A percentile compares a stretch with the other conserved stretches of the same genome.
Evolutionary conservation across 75 land plant species (phyloP).

Genomic region (Chamaecyparis obtusa): DNA sequence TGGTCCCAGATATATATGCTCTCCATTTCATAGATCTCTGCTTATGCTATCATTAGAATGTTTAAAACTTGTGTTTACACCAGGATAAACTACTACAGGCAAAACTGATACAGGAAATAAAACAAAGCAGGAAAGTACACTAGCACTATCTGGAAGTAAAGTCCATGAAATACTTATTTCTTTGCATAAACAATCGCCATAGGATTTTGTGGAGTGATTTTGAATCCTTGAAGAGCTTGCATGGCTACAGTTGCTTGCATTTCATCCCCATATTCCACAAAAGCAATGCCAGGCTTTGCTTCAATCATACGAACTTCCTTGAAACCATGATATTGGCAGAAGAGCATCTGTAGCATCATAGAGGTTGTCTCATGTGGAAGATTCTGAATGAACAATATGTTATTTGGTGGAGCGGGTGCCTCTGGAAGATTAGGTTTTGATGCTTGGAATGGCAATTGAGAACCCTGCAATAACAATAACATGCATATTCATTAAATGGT

Average conservation of each 20-base stretch:
- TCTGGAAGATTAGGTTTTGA: conserved; percentile 62
- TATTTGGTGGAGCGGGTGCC: conserved; percentile 89
- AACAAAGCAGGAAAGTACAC: not conserved
- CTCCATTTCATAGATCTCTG: not conserved
- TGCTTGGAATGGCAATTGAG: conserved; percentile 50
- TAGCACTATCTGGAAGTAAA: not conserved
- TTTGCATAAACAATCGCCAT: conserved; percentile 92
- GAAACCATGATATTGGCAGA: conserved; percentile 79
- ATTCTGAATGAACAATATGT: conserved; percentile 83
- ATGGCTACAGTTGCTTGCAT: conserved; percentile 81
- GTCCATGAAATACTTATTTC: conserved; percentile 41
- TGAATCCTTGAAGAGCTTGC: conserved; percentile 73
- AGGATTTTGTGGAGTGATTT: conserved; percentile 61
- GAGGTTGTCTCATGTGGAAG: conserved; percentile 83
- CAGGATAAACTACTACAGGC: conserved; percentile 1
- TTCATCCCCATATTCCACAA: conserved; percentile 90
- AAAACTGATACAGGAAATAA: not conserved
- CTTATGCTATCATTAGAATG: not conserved
- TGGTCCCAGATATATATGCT: not conserved
- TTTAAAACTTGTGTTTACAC: not conserved
- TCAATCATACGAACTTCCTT: conserved; percentile 96
- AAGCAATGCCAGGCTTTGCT: conserved; percentile 95
- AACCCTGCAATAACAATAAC: conserved; percentile 40
- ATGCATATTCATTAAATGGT: conserved; percentile 7
- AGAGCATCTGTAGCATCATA: conserved; percentile 80